Percentiles rank a stretch among this genome's conserved stretches.
Conservation (phyloP, 768 basidiomycete species). For the Tylopilus plumbeoviolaceoides region DNA sequence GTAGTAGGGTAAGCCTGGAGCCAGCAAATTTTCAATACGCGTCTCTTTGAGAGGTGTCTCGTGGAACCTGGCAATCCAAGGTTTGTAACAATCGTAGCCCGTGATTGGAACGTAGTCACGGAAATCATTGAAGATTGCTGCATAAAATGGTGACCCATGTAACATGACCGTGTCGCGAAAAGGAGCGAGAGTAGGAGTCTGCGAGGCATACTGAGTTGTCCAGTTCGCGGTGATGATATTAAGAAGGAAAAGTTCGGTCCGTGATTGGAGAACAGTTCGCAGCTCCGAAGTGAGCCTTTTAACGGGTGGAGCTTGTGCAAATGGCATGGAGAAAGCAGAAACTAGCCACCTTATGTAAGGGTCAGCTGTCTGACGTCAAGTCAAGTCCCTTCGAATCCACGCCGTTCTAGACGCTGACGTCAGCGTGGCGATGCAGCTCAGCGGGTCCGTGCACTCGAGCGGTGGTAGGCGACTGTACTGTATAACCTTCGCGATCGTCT, state of each 20-base stretch:
- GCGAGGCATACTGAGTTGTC: background rate
- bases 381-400: too few species aligned
- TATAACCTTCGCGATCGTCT: too few species aligned
- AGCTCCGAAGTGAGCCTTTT: slow-evolving; percentile 5
- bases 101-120: slow-evolving; percentile 9
- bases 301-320: background rate
- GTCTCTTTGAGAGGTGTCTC: slow-evolving; percentile 7
- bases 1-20: slow-evolving; percentile 13
- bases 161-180: slow-evolving; percentile 1
- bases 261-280: background rate
- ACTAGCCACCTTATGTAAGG: background rate
- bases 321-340: too few species aligned
- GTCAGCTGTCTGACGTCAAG: background rate
- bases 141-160: background rate
- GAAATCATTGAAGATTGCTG: slow-evolving; percentile 5
- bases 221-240: background rate
- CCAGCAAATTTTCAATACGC: slow-evolving; percentile 9
- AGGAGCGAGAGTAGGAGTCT: background rate
- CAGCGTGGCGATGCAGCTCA: too few species aligned
- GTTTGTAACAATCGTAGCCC: slow-evolving; percentile 10
- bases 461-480: too few species aligned
- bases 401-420: too few species aligned
- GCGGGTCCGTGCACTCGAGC: too few species aligned
- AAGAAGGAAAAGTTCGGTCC: background rate
- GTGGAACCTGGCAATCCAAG: slow-evolving; percentile 8